Conservation (phyloP, 2,329 filamentous ascomycete genomes). For the Aspergillus quadrilineatus region DNA sequence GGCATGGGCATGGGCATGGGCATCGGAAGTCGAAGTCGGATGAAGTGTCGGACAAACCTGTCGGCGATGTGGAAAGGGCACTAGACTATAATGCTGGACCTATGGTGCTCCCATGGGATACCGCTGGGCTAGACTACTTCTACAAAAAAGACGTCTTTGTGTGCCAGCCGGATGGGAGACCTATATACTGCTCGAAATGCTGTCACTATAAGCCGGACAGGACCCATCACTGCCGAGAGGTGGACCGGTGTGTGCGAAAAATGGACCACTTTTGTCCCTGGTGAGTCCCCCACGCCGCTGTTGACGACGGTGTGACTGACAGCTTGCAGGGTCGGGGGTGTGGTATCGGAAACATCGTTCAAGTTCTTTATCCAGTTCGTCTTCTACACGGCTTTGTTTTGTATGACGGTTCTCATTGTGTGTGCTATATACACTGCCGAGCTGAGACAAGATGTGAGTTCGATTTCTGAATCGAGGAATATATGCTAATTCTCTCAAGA, state of each 20-base stretch:
- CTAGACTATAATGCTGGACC: slow-evolving; percentile 24
- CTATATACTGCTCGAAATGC: slow-evolving; percentile 81
- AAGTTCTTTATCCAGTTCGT: slow-evolving; percentile 93
- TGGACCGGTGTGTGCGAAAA: slow-evolving; percentile 77
- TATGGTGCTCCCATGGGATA: slow-evolving; percentile 50
- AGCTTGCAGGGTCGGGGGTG: slow-evolving; percentile 75
- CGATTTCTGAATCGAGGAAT: neutral
- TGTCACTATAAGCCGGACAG: slow-evolving; percentile 85
- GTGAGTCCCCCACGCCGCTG: slow-evolving; percentile 33
- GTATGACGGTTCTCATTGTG: slow-evolving; percentile 62
- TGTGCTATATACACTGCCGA: slow-evolving; percentile 64
- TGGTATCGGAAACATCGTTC: slow-evolving; percentile 80
- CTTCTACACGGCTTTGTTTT: slow-evolving; percentile 69
- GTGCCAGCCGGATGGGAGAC: slow-evolving; percentile 79
- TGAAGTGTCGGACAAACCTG: slow-evolving; percentile 24
- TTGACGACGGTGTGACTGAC: slow-evolving; percentile 10
- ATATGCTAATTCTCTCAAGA: slow-evolving; percentile 21
- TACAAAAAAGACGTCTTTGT: slow-evolving; percentile 81
- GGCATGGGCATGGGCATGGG: slow-evolving; percentile 23
- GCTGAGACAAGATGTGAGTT: slow-evolving; percentile 47
- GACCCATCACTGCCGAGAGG: slow-evolving; percentile 80
- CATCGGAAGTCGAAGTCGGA: slow-evolving; percentile 23
- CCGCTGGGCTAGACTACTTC: slow-evolving; percentile 69
- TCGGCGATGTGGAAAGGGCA: slow-evolving; percentile 31
- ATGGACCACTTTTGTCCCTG: slow-evolving; percentile 97